Conservation (phyloP, 2,329 filamentous ascomycete genomes). For the Lojkania enalia region DNA sequence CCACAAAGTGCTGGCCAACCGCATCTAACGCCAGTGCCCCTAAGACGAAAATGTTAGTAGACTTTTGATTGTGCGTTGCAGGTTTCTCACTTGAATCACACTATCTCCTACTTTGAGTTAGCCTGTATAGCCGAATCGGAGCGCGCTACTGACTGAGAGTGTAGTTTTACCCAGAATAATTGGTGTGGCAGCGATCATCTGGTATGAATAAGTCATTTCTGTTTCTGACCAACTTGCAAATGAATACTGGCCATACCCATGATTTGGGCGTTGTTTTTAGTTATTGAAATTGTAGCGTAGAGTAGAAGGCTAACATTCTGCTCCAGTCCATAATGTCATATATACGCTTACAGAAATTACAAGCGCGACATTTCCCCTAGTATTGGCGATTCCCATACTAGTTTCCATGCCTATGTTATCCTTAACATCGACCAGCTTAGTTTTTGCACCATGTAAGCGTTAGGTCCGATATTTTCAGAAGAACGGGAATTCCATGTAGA, state of each 20-base stretch:
- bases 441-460: too few species aligned
- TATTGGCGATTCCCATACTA: slow-evolving; percentile 31
- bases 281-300: too few species aligned
- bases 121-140: not conserved
- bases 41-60: too few species aligned
- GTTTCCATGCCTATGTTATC: slow-evolving; percentile 33
- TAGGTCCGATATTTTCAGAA: too few species aligned
- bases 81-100: slow-evolving; percentile 7
- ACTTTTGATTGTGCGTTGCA: too few species aligned
- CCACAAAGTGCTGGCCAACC: slow-evolving; percentile 33
- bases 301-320: too few species aligned
- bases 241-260: slow-evolving; percentile 19
- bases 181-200: slow-evolving; percentile 29
- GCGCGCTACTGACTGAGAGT: slow-evolving; percentile 22
- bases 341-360: too few species aligned
- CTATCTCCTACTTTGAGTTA: slow-evolving; percentile 1
- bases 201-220: not conserved
- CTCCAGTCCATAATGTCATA: too few species aligned
- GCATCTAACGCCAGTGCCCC: slow-evolving; percentile 15
- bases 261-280: slow-evolving; percentile 19
- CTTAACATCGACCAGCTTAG: too few species aligned
- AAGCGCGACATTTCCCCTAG: slow-evolving; percentile 32
- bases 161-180: slow-evolving; percentile 42
- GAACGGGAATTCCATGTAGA: not conserved
- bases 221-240: not conserved